These are phyloP conservation scores for Eremothecium sinecaudum DNA, from an alignment of 1,139 yeast species.

Conservation along the genomic window DNA sequence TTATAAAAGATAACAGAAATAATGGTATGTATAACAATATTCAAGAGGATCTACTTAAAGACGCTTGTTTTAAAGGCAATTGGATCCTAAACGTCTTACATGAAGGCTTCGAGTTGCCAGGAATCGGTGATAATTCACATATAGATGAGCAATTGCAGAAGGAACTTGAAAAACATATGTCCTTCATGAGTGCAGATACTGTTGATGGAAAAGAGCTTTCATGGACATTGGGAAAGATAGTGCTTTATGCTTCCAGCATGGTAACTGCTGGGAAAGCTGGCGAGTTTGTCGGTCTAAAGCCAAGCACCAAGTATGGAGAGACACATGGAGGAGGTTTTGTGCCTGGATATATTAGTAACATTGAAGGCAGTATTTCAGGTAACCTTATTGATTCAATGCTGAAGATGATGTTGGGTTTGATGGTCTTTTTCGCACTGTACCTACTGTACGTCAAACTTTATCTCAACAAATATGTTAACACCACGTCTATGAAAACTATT, in stretches of 20 bases:
- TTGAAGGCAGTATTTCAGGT: too few relatives aligned
- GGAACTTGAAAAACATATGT: constrained; percentile 32
- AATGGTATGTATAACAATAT: constrained; percentile 38
- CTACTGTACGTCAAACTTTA: constrained; percentile 3
- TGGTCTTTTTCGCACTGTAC: constrained; percentile 3
- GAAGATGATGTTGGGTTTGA: too few relatives aligned
- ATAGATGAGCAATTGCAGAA: constrained; percentile 24
- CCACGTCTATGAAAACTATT: constrained; percentile 3
- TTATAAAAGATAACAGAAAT: constrained; percentile 40
- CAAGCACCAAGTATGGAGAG: constrained; percentile 38
- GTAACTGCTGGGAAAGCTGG: constrained; percentile 30
- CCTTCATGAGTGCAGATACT: constrained; percentile 52
- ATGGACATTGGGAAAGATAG: constrained; percentile 58
- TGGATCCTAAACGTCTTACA: constrained; percentile 73
- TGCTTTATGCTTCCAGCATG: constrained; percentile 51
- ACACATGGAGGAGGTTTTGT: constrained; percentile 34
- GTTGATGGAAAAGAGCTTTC: constrained; percentile 53
- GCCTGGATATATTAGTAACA: constrained; percentile 25
- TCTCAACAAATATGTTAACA: constrained; percentile 1
- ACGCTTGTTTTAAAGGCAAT: constrained; percentile 73
- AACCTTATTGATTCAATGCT: too few relatives aligned
- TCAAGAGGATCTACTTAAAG: constrained; percentile 40
- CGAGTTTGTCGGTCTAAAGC: constrained; percentile 39
- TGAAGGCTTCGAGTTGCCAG: constrained; percentile 69
- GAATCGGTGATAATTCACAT: constrained; percentile 40